These are phyloP conservation scores for Cladosporium sp. DNA, from an alignment of 2,329 filamentous ascomycete species.

Conservation along the genomic window DNA sequence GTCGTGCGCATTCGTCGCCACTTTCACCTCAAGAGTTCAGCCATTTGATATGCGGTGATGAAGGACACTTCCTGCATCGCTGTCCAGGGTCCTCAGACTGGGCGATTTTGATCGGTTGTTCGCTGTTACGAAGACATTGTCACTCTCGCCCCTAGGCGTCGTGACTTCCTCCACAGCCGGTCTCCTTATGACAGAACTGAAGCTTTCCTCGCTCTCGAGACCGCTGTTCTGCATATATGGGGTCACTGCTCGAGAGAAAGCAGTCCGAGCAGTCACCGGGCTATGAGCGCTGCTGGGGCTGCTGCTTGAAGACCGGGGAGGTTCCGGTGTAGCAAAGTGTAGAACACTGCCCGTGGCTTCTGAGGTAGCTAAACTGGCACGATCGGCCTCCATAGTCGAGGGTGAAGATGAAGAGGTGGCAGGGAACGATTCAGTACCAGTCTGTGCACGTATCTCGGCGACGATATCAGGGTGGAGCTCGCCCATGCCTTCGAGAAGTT, in stretches of 20 bases:
- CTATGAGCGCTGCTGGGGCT: constrained; percentile 23
- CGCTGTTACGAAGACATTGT: not conserved
- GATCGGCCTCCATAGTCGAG: not conserved
- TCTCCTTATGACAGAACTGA: constrained; percentile 22
- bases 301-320: constrained; percentile 14
- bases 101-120: not conserved
- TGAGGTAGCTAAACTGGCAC: not conserved
- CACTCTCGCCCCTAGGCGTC: not conserved
- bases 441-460: constrained; percentile 34
- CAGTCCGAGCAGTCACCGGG: constrained; percentile 27
- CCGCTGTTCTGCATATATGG: constrained; percentile 20
- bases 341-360: constrained; percentile 1
- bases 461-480: constrained; percentile 56
- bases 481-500: constrained; percentile 70
- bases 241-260: constrained; percentile 18
- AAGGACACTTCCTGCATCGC: constrained; percentile 10
- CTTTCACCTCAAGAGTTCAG: not conserved
- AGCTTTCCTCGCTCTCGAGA: constrained; percentile 22
- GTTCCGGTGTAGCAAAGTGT: constrained; percentile 15
- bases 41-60: not conserved
- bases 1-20: too few species aligned
- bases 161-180: not conserved
- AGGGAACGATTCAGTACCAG: constrained; percentile 8
- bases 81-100: constrained; percentile 1
- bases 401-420: not conserved